Conservation (phyloP, 306 rosid species). For the Fragaria nilgerrensis region DNA sequence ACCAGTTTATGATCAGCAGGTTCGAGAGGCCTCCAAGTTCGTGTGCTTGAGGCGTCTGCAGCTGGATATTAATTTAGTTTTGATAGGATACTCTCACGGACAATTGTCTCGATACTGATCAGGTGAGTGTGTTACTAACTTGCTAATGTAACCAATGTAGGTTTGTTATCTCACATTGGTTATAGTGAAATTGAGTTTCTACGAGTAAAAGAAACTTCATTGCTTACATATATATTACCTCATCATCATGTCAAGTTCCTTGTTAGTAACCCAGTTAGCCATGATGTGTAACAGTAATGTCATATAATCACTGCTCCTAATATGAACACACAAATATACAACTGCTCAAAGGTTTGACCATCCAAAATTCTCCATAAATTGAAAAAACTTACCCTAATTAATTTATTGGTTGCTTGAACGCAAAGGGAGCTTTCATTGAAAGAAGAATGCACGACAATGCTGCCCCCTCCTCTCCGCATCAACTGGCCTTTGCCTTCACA, state of each 20-base stretch:
- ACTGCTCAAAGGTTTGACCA: slow-evolving; percentile 63
- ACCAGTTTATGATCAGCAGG: too few species aligned
- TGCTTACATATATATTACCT: slow-evolving; percentile 7
- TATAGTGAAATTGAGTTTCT: too few species aligned
- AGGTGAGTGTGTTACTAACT: too few species aligned
- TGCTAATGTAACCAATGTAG: too few species aligned
- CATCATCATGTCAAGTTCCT: neutral
- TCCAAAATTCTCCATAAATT: slow-evolving; percentile 26
- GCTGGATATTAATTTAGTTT: too few species aligned
- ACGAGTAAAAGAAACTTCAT: too few species aligned
- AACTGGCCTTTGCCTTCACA: slow-evolving; percentile 36
- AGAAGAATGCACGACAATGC: slow-evolving; percentile 70
- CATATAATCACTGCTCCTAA: neutral
- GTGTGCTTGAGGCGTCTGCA: too few species aligned
- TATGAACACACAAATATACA: slow-evolving; percentile 27
- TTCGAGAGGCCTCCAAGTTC: too few species aligned
- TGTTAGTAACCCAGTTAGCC: neutral
- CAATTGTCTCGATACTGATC: too few species aligned
- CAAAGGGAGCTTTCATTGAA: slow-evolving; percentile 83
- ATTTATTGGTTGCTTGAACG: slow-evolving; percentile 68
- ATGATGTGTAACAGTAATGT: neutral
- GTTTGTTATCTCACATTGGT: too few species aligned
- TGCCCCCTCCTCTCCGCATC: slow-evolving; percentile 61
- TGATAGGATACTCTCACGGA: too few species aligned
- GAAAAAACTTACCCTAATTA: slow-evolving; percentile 15